phyloP scores from a whole-genome alignment of 805 yeast genomes.

The Saccharomycopsis javanensis region DNA sequence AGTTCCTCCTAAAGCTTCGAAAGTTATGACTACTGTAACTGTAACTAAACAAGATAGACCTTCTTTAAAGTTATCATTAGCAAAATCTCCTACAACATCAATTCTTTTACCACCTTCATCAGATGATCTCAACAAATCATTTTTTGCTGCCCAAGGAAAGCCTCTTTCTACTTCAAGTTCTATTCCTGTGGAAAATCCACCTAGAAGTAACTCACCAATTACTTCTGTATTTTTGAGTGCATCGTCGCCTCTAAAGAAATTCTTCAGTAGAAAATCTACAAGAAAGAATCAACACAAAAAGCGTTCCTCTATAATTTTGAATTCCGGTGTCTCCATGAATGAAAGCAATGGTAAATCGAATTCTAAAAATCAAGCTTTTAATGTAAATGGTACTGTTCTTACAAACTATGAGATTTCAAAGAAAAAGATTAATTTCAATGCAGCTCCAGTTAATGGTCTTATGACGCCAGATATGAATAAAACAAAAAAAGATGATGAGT shows the following conservation, averaged over 20 bases:
- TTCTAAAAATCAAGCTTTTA: neutral
- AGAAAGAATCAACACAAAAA: neutral
- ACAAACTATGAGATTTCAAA: neutral
- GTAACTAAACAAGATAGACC: neutral
- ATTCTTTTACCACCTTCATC: neutral
- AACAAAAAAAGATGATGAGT: neutral
- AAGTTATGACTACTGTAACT: neutral
- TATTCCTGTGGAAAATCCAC: neutral
- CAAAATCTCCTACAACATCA: neutral
- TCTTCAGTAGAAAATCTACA: neutral
- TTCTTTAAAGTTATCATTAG: neutral
- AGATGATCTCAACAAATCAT: neutral
- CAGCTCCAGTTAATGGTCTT: neutral
- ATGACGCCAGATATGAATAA: neutral
- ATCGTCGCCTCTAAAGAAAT: neutral
- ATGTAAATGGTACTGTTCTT: neutral
- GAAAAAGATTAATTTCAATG: neutral
- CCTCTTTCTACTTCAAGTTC: neutral
- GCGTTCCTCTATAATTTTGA: neutral
- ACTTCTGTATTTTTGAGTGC: neutral
- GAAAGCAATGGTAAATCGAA: neutral
- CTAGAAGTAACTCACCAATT: neutral
- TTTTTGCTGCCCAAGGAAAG: neutral
- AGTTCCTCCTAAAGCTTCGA: neutral
- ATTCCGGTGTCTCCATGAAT: neutral